Evolutionary conservation across 768 basidiomycete species (phyloP), one percentile per base, ranked within the genome.

Genomic region (Chalciporus piperatus): DNA sequence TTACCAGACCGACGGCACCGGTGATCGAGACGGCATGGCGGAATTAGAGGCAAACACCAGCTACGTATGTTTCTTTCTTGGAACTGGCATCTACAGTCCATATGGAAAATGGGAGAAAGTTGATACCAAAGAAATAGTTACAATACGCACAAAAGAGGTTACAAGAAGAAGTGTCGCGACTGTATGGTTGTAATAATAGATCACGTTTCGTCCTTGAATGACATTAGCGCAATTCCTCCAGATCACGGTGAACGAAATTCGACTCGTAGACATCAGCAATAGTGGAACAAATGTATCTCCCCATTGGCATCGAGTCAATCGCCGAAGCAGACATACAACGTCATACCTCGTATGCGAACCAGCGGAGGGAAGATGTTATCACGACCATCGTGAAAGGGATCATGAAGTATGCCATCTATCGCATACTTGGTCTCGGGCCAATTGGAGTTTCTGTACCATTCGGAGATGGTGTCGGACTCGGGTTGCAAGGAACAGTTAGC

Each of bases 291-390:
- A 41, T 49, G 7, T 47, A 55, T 17, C 52, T 35, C 35, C 11
- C 44, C 16, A 38, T 17, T n/a, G n/a, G n/a, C 6, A 55, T 63
- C 56, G 45, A 58, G 13, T 54, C 53, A 4, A 55, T 63, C n/a
- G 16, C 25, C 20, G 61, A 63, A 47, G 42, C 19, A 10, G 61
- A 63, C 23, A 61, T 64, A 16, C 51, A 55, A 17, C 59, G 45
- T 22, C 61, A 64, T 13, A 55, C 61, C 0, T 58, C 62, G 23
- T 55, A 63, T n/a, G 55, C 56, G 13, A 61, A 64, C 27, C 61
- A 63, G 22, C 53, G 62, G 39, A 50, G 59, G 32, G 55, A 58
- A 35, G 59, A 61, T 5, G 61, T 64, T 12, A 58, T 64, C 23
- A 44, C 45, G 27, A 47, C 39, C 19, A 64, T 63, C 1, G 62